Evolutionary conservation across 1,284 basidiomycete genomes (phyloP).

Genomic region (Microbotryum scabiosae): DNA sequence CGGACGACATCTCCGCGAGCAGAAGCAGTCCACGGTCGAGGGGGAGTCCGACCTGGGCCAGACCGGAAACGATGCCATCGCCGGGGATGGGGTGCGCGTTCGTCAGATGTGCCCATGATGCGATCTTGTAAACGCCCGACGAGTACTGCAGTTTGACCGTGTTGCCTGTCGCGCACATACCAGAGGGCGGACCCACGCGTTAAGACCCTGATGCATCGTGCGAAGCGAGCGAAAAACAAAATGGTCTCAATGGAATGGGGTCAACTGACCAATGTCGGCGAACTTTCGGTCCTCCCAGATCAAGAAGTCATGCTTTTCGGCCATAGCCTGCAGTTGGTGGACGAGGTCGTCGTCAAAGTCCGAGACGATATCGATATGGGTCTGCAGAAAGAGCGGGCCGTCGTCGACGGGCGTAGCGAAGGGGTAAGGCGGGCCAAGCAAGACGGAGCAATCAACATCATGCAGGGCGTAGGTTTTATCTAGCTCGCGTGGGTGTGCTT

Average conservation of each 20-base stretch:
- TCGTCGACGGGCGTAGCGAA: not conserved
- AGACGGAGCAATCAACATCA: not conserved
- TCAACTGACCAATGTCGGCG: constrained; percentile 81
- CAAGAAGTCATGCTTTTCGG: constrained; percentile 78
- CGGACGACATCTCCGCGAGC: constrained; percentile 93
- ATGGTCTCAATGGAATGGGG: not conserved
- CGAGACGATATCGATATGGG: constrained; percentile 91
- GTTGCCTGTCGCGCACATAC: constrained; percentile 57
- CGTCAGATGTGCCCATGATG: constrained; percentile 93
- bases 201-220: not conserved
- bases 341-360: constrained; percentile 77
- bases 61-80: constrained; percentile 81
- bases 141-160: constrained; percentile 94
- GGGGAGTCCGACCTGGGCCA: constrained; percentile 74
- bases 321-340: constrained; percentile 60
- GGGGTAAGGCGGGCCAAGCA: no score
- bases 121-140: constrained; percentile 84
- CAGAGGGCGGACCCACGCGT: constrained; percentile 30
- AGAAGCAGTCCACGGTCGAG: constrained; percentile 79
- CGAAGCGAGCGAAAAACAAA: not conserved
- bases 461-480: not conserved
- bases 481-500: not conserved
- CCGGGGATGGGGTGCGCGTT: constrained; percentile 90
- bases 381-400: constrained; percentile 48
- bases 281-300: constrained; percentile 98